These are phyloP conservation scores for Bacterosira constricta DNA, from an alignment of 108 stramenopile genomes.

Conservation along the genomic window DNA sequence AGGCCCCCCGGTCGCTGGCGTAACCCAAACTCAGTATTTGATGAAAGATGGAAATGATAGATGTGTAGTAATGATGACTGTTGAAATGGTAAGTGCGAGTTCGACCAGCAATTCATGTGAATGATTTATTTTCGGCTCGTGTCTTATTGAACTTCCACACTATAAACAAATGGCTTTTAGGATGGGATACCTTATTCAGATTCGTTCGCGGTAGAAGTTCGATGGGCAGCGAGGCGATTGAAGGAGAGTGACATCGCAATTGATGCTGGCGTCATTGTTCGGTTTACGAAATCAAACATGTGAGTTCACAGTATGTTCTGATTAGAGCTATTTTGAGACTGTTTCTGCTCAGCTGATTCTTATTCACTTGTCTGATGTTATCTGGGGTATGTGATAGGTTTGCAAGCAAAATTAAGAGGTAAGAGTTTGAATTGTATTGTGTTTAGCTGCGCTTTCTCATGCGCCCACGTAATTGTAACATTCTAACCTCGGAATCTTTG, in stretches of 20 bases:
- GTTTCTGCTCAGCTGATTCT: too few relatives aligned
- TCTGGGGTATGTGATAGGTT: constrained; percentile 37
- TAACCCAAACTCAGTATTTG: constrained; percentile 80
- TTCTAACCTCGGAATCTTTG: background rate
- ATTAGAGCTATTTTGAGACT: background rate
- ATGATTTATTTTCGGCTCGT: too few relatives aligned
- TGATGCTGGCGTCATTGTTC: constrained; percentile 78
- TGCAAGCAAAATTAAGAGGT: constrained; percentile 66
- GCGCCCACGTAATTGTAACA: background rate
- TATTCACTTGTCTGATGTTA: background rate
- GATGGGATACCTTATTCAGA: constrained; percentile 87
- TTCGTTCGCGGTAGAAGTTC: constrained; percentile 76
- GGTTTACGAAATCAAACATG: constrained; percentile 75
- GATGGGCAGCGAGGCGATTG: constrained; percentile 76
- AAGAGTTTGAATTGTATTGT: background rate
- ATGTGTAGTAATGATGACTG: constrained; percentile 69
- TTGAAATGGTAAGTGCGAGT: too few relatives aligned
- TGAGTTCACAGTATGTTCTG: constrained; percentile 10
- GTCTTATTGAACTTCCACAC: too few relatives aligned
- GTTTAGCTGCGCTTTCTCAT: background rate
- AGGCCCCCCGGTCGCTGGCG: constrained; percentile 80
- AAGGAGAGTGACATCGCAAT: constrained; percentile 59
- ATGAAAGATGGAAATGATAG: constrained; percentile 65
- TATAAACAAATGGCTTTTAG: too few relatives aligned
- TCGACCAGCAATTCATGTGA: too few relatives aligned